These are phyloP conservation scores for Phytophthora idaei DNA, from an alignment of 352 stramenopile genomes.

Conservation along the genomic window DNA sequence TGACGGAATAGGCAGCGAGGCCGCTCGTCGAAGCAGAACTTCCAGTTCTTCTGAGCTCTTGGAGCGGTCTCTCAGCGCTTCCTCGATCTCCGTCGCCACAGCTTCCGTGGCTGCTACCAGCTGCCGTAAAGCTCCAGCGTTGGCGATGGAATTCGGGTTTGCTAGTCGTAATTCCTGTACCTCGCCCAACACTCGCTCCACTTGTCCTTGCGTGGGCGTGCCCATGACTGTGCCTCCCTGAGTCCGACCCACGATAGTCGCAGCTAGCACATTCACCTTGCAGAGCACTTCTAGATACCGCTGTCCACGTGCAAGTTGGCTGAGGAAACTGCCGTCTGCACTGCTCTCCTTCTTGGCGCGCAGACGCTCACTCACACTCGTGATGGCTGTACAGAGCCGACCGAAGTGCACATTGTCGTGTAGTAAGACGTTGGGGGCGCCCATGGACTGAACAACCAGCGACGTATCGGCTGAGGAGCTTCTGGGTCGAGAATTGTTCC, in stretches of 20 bases:
- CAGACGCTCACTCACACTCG: slow-evolving; percentile 13
- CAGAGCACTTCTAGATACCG: slow-evolving; percentile 40
- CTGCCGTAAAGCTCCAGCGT: slow-evolving; percentile 45
- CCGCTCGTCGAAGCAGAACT: slow-evolving; percentile 42
- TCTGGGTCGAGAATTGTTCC: slow-evolving; percentile 1
- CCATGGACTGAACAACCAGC: slow-evolving; percentile 23
- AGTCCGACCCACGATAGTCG: slow-evolving; percentile 20
- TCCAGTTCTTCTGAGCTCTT: slow-evolving; percentile 61
- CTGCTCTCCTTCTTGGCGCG: slow-evolving; percentile 24
- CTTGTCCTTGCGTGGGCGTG: slow-evolving; percentile 32
- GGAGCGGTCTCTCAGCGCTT: slow-evolving; percentile 40
- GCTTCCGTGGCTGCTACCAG: slow-evolving; percentile 38
- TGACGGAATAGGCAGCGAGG: slow-evolving; percentile 45
- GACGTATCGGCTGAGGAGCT: slow-evolving; percentile 9
- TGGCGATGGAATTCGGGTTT: slow-evolving; percentile 29
- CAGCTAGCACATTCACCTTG: slow-evolving; percentile 36
- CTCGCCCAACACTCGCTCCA: slow-evolving; percentile 38
- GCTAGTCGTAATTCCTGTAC: slow-evolving; percentile 34
- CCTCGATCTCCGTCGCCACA: slow-evolving; percentile 31
- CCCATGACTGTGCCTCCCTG: slow-evolving; percentile 18
- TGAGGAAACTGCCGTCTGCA: slow-evolving; percentile 16
- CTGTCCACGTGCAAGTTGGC: slow-evolving; percentile 21
- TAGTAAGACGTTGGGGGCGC: slow-evolving; percentile 25
- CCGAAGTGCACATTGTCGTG: slow-evolving; percentile 32
- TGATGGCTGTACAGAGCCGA: slow-evolving; percentile 18